Evolutionary conservation across 2,329 filamentous ascomycete species (phyloP), one percentile per base, ranked within the genome.

Genomic region (Xylariaceae sp.): DNA sequence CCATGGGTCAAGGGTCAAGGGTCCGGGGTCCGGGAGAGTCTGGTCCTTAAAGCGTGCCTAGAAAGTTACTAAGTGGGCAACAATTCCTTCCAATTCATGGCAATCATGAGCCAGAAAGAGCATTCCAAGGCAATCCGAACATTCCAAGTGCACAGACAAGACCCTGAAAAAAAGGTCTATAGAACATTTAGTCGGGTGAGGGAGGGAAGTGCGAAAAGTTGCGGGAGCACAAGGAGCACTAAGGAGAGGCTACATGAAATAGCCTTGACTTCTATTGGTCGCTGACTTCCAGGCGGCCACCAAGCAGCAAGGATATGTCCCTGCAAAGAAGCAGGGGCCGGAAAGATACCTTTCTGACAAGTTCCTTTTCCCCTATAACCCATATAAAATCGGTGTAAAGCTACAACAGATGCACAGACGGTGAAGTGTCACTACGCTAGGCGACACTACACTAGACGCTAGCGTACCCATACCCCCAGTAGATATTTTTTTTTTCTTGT

Each of bases 161-260:
- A 56, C 59, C 56, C 55, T 61, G 51, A 56, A 58, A 58, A 55
- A 54, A 31, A 3, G 36, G 45, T n/a, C 34, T n/a, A n/a, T n/a
- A n/a, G n/a, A 37, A 37, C 34, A 37, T 6, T n/a, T 14, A 6
- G 34, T 37, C 34, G 34, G 34, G 14, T 19, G 34, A 37, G 34
- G 6, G 16, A 19, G 6, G 34, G 16, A 6, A n/a, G 14, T n/a
- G 14, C 6, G 34, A 6, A n/a, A n/a, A 37, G n/a, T 19, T n/a
- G 12, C 5, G 19, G 41, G 39, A 40, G 45, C 33, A 44, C 14
- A 52, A 53, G 46, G 48, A 36, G 28, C 44, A 54, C 37, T 39
- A 19, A n/a, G 44, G 45, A 31, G 19, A 53, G 39, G 40, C 37
- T 56, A 39, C 47, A 54, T 33, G 31, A 40, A 53, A 46, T 47